Evolutionary conservation across 2,329 filamentous ascomycete genomes (phyloP).

Genomic region (Colletotrichum incanum): DNA sequence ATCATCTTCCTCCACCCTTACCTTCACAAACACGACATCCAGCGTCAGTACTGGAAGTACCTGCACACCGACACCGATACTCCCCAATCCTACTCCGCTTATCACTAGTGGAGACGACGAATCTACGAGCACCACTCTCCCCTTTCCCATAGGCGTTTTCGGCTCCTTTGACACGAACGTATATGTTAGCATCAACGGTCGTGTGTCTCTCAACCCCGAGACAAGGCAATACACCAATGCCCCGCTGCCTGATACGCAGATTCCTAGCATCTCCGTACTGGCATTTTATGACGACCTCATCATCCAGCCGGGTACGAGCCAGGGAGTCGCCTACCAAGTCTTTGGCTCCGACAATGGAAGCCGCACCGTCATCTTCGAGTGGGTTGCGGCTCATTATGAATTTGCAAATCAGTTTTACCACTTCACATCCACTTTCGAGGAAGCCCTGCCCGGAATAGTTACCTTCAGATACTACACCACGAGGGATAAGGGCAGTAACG

Average conservation of each 20-base stretch:
- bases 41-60: neutral
- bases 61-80: neutral
- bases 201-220: neutral
- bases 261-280: slow-evolving; percentile 2
- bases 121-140: neutral
- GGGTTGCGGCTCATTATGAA: neutral
- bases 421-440: slow-evolving; percentile 16
- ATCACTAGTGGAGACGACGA: neutral
- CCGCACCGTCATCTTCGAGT: slow-evolving; percentile 20
- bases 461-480: slow-evolving; percentile 4
- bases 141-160: slow-evolving; percentile 5
- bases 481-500: neutral
- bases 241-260: neutral
- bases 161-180: neutral
- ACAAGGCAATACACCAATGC: neutral
- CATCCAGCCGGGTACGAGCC: neutral
- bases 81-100: neutral
- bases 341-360: neutral
- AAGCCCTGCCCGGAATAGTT: slow-evolving; percentile 2
- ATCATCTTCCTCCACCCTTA: neutral
- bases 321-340: neutral
- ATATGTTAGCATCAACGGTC: slow-evolving; percentile 14
- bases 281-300: slow-evolving; percentile 7
- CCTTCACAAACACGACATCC: neutral
- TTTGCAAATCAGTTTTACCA: neutral